These are phyloP conservation scores for Coniochaeta pulveracea DNA, from an alignment of 2,329 filamentous ascomycete genomes.

Conservation along the genomic window DNA sequence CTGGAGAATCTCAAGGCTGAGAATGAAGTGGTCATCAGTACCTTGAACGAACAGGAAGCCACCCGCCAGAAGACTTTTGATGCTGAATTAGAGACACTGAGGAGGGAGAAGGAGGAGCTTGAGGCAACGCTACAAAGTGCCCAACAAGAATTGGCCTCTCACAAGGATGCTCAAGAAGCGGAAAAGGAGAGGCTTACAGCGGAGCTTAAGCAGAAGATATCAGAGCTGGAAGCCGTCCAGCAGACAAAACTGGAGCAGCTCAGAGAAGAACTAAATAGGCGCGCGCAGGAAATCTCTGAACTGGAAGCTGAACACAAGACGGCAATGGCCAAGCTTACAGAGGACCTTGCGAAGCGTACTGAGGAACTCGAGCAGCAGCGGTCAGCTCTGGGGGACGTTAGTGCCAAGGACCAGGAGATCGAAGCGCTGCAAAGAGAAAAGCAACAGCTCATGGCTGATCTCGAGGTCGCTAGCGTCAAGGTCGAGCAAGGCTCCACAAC, in stretches of 20 bases:
- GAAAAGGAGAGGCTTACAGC: constrained; percentile 43
- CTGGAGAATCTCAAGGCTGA: constrained; percentile 30
- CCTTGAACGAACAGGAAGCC: constrained; percentile 37
- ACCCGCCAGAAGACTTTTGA: constrained; percentile 44
- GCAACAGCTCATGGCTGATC: constrained; percentile 21
- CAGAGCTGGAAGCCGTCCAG: constrained; percentile 19
- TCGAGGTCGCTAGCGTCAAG: constrained; percentile 15
- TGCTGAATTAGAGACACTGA: too few species aligned
- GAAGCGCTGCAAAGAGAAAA: too few species aligned
- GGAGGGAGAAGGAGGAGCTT: constrained; percentile 44
- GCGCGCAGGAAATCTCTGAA: background rate
- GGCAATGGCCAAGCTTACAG: constrained; percentile 20
- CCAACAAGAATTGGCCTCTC: constrained; percentile 35
- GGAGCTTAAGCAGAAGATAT: constrained; percentile 20
- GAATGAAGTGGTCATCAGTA: constrained; percentile 29
- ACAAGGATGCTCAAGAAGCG: constrained; percentile 37
- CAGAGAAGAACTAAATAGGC: too few species aligned
- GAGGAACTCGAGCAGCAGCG: too few species aligned
- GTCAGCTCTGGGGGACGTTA: too few species aligned
- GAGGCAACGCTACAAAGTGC: constrained; percentile 42
- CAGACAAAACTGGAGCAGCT: constrained; percentile 21
- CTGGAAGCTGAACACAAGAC: constrained; percentile 8
- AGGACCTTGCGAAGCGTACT: constrained; percentile 29
- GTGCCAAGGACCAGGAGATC: too few species aligned
- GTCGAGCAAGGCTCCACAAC: constrained; percentile 12